Base-by-base conservation (phyloP, 495 filamentous ascomycete species). In the Aspergillus panamensis region DNA sequence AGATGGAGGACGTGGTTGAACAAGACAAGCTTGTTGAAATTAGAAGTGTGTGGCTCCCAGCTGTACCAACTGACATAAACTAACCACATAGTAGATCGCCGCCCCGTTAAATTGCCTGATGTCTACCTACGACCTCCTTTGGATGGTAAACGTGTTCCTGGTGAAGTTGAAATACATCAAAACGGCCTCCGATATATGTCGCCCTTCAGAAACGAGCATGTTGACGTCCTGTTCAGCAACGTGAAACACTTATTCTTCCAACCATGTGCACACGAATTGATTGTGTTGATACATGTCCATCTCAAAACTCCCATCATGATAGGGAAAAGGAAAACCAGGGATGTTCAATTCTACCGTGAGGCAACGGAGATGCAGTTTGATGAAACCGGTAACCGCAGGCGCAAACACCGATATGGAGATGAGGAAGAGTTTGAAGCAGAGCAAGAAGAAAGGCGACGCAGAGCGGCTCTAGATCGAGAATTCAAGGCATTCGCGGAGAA, bases 1-100 rank as follows among this genome's bases (percentile, higher is more conserved):
- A 99, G 62, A 85, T 99, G 87, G 95, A 97, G 68, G 95, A 97
- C 78, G 95, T 99, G n/a, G 91, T 99, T 4, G 96, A 97, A 71
- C 95, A 97, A 70, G 95, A 97, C 63, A 97, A 97, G 75, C 84
- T 99, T 17, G 73, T 92, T 61, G 92, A 96, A 73, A 89, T 95
- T 54, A 77, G 90, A 76, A 95, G 88, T 91, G 78, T 75, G 84
- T 74, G 6, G 33, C 19, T 20, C 12, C 8, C 13, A 19, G 47
- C 32, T 13, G 12, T n/a, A n/a, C 42, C 13, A 13, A n/a, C 32
- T 51, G 16, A 42, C 6, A 37, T 16, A 37, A 40, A 43, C 57
- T 65, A 55, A 62, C 43, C 14, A 29, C 47, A 42, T 2, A 33
- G 19, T 59, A 93, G 88, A 93, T 76, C 90, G 92, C 37, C 91